A percentile compares a stretch with the other conserved stretches of the same genome.
Conservation (phyloP, 305 asterid species). For the Fraxinus platypoda region DNA sequence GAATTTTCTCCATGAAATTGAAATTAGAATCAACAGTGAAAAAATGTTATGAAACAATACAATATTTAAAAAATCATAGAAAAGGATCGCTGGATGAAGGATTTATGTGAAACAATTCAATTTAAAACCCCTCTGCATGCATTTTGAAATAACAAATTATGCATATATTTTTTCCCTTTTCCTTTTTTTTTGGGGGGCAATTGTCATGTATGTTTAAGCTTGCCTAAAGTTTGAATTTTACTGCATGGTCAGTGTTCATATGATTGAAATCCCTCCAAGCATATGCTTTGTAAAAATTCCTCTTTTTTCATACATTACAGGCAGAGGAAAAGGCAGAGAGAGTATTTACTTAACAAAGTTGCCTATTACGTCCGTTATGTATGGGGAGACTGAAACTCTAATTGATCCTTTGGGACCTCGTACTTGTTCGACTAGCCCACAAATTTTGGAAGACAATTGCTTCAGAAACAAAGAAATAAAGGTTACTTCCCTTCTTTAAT, state of each 20-base stretch:
- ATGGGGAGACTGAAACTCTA: conserved; percentile 48
- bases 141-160: not conserved
- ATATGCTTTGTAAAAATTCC: not conserved
- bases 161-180: not conserved
- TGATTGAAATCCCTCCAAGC: not conserved
- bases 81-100: not conserved
- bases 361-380: conserved; percentile 43
- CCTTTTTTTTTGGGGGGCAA: not conserved
- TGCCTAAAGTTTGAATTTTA: not conserved
- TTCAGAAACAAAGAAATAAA: conserved; percentile 42
- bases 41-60: not conserved
- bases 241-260: not conserved
- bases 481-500: conserved; percentile 33
- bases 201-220: not conserved
- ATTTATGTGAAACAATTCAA: not conserved
- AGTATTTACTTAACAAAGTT: conserved; percentile 38
- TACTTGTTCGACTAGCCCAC: conserved; percentile 43
- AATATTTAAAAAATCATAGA: not conserved
- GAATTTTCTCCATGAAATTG: not conserved
- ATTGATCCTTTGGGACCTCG: conserved; percentile 46
- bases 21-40: not conserved
- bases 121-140: not conserved
- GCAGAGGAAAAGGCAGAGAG: conserved; percentile 54
- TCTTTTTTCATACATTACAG: conserved; percentile 31
- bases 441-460: conserved; percentile 39